phyloP scores from a whole-genome alignment of 352 stramenopile species.

The Pythium phragmitis region DNA sequence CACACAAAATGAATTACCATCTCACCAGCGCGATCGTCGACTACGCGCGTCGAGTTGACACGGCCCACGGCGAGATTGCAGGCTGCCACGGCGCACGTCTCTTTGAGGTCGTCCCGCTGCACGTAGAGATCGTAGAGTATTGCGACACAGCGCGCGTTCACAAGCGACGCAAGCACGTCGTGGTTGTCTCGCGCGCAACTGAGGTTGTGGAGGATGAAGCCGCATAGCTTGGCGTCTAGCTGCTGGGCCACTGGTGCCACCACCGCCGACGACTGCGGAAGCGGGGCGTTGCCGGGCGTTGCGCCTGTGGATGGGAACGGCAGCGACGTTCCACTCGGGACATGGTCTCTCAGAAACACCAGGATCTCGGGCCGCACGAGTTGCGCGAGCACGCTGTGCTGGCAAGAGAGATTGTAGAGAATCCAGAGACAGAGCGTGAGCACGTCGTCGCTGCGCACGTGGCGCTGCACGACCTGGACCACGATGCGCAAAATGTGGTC shows the following conservation, averaged over 20 bases:
- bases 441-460: constrained; percentile 45
- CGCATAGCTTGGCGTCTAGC: constrained; percentile 49
- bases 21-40: constrained; percentile 48
- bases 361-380: constrained; percentile 62
- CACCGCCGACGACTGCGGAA: constrained; percentile 2
- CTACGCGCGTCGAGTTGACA: constrained; percentile 62
- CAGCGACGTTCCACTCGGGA: constrained; percentile 24
- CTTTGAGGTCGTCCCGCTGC: constrained; percentile 44
- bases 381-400: constrained; percentile 38
- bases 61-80: constrained; percentile 65
- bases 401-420: constrained; percentile 77
- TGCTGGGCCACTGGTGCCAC: not conserved
- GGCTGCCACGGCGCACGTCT: constrained; percentile 51
- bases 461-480: constrained; percentile 57
- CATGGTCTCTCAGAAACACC: constrained; percentile 45
- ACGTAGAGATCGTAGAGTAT: constrained; percentile 60
- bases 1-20: constrained; percentile 62
- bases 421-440: constrained; percentile 67
- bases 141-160: constrained; percentile 39
- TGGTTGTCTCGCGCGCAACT: constrained; percentile 38
- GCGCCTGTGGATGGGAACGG: constrained; percentile 10
- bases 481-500: constrained; percentile 66
- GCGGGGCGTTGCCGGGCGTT: constrained; percentile 7
- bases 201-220: constrained; percentile 73
- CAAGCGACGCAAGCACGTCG: constrained; percentile 42